Conservation (phyloP, 805 yeast species). For the Cyberlindnera euphorbiae region DNA sequence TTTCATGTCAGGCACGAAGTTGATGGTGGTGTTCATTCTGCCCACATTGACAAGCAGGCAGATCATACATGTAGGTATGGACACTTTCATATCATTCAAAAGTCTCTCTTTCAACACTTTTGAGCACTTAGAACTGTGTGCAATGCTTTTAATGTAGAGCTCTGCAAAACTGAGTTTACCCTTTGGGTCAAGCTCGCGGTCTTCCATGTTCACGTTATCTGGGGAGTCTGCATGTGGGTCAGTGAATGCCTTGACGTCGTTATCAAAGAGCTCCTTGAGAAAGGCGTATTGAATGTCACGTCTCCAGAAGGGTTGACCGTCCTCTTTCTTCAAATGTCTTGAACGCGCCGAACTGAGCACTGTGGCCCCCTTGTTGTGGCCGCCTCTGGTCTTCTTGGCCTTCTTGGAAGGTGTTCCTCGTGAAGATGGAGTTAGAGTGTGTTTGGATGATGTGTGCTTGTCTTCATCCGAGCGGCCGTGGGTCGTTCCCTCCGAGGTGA, state of each 20-base stretch:
- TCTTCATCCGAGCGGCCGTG: constrained; percentile 1
- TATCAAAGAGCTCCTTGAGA: constrained; percentile 56
- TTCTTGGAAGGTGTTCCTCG: constrained; percentile 11
- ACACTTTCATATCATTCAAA: constrained; percentile 53
- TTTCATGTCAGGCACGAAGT: constrained; percentile 93
- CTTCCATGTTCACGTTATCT: constrained; percentile 27
- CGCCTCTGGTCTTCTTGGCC: constrained; percentile 11
- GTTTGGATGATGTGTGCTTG: constrained; percentile 1
- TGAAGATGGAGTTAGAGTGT: constrained; percentile 5
- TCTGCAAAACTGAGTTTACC: constrained; percentile 73
- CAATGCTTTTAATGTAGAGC: constrained; percentile 73
- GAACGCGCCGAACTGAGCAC: constrained; percentile 29
- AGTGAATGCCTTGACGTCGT: constrained; percentile 61
- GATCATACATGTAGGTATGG: constrained; percentile 70
- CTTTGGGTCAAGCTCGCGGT: constrained; percentile 31
- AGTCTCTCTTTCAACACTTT: constrained; percentile 77
- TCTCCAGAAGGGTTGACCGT: constrained; percentile 91
- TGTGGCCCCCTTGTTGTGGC: constrained; percentile 13
- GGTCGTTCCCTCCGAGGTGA: background rate
- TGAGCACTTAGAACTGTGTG: constrained; percentile 79
- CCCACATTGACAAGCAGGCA: constrained; percentile 89
- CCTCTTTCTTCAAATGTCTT: constrained; percentile 76
- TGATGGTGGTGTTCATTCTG: constrained; percentile 89
- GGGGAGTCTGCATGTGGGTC: constrained; percentile 48
- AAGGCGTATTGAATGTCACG: constrained; percentile 84